phyloP scores from a whole-genome alignment of 257 asterid species.

The Solanum clarkiae region DNA sequence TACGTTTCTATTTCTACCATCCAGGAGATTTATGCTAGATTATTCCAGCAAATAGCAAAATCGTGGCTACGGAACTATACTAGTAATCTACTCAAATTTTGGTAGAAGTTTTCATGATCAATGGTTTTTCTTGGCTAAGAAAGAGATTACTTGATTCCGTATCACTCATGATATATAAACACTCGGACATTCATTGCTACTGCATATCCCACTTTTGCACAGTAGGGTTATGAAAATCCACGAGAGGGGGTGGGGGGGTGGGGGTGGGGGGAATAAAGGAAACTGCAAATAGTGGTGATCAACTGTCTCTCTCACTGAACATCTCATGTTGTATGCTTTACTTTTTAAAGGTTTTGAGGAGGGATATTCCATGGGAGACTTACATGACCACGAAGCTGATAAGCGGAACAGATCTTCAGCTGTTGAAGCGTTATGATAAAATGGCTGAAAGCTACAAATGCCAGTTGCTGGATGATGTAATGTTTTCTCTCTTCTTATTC shows the following conservation, averaged over 20 bases:
- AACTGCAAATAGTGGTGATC: background rate
- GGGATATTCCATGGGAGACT: constrained; percentile 96
- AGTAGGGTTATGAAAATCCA: background rate
- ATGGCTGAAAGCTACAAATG: constrained; percentile 63
- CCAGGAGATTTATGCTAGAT: background rate
- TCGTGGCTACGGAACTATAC: background rate
- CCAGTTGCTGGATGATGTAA: constrained; percentile 79
- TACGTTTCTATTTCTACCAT: background rate
- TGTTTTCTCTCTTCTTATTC: background rate
- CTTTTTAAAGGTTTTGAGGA: constrained; percentile 49
- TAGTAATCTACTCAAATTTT: background rate
- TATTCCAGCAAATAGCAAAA: background rate
- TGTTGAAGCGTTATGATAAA: constrained; percentile 82
- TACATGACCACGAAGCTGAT: constrained; percentile 85
- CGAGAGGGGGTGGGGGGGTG: background rate
- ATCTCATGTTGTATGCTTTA: background rate
- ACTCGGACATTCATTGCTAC: background rate
- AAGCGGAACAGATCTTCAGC: constrained; percentile 76
- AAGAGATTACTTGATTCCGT: background rate
- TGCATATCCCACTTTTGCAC: background rate
- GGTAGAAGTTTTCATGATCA: too few species aligned
- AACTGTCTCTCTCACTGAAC: background rate
- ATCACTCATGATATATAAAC: background rate
- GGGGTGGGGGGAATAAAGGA: background rate
- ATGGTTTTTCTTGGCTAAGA: background rate